Evolutionary conservation across 495 filamentous ascomycete species (phyloP).

Genomic region (Daldinia grandis): DNA sequence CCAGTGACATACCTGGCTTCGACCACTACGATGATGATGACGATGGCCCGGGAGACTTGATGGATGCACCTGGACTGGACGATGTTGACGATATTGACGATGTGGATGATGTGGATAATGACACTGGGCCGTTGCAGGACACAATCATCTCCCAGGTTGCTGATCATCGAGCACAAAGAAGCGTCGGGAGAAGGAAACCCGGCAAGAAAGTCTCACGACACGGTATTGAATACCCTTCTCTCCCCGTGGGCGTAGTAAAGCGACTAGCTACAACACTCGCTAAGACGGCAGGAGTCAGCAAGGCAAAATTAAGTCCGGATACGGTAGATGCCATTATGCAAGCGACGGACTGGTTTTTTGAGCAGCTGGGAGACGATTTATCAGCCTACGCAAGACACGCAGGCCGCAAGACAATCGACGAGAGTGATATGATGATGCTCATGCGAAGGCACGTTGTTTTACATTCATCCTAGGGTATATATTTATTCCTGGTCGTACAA

Average conservation of each 20-base stretch:
- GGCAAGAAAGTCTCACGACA: conserved; percentile 71
- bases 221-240: conserved; percentile 76
- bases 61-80: conserved; percentile 33
- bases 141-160: conserved; percentile 39
- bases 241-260: conserved; percentile 75
- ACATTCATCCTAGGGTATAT: conserved; percentile 37
- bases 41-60: conserved; percentile 31
- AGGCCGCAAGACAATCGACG: conserved; percentile 83
- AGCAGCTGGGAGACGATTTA: conserved; percentile 82
- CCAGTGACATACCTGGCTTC: conserved; percentile 24
- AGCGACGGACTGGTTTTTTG: conserved; percentile 88
- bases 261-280: conserved; percentile 77
- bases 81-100: conserved; percentile 32
- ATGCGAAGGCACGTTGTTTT: conserved; percentile 75
- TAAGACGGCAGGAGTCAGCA: conserved; percentile 65
- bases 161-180: conserved; percentile 39
- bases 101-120: no score
- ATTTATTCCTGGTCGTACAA: conserved; percentile 19
- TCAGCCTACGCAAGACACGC: conserved; percentile 82
- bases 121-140: conserved; percentile 33
- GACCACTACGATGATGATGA: conserved; percentile 45
- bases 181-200: conserved; percentile 53
- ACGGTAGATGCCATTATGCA: conserved; percentile 76
- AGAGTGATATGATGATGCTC: conserved; percentile 79
- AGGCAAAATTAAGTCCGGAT: conserved; percentile 73